Conservation (phyloP, 2,329 filamentous ascomycete species). For the Apiospora aurea region DNA sequence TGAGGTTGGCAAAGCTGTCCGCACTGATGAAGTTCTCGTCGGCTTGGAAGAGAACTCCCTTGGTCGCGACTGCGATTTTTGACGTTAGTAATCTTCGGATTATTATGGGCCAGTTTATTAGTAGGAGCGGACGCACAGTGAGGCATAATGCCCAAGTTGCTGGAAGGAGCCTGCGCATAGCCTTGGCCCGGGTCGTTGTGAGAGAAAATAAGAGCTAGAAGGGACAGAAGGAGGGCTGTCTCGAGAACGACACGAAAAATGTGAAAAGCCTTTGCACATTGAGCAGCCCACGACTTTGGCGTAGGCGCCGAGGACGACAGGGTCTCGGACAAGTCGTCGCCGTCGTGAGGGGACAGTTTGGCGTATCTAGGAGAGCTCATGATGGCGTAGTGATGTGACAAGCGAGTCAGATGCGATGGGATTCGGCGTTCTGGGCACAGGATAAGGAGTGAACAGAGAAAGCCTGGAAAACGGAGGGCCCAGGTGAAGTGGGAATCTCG, state of each 20-base stretch:
- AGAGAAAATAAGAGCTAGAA: neutral
- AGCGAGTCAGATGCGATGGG: neutral
- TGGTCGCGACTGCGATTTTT: neutral
- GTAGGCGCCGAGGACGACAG: neutral
- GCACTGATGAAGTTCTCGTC: conserved; percentile 2
- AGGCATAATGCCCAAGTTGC: conserved; percentile 14
- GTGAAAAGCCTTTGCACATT: neutral
- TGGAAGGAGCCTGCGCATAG: neutral
- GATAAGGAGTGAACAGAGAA: neutral
- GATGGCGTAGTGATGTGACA: neutral
- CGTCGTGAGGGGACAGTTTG: neutral
- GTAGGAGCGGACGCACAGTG: neutral
- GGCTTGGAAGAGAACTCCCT: conserved; percentile 2
- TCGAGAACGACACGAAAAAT: neutral
- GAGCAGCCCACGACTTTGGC: neutral
- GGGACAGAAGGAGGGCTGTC: neutral
- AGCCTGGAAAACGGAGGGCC: neutral
- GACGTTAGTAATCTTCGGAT: no score
- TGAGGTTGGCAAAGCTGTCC: conserved; percentile 1
- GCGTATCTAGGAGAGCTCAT: neutral
- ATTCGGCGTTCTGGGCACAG: no score
- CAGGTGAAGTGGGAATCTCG: neutral
- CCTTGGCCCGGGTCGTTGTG: neutral
- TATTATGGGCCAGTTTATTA: neutral
- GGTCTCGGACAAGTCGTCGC: neutral